Percentiles rank a stretch among this genome's conserved stretches.
phyloP scores from a whole-genome alignment of 441 rosid genomes.

The Eutrema salsugineum region DNA sequence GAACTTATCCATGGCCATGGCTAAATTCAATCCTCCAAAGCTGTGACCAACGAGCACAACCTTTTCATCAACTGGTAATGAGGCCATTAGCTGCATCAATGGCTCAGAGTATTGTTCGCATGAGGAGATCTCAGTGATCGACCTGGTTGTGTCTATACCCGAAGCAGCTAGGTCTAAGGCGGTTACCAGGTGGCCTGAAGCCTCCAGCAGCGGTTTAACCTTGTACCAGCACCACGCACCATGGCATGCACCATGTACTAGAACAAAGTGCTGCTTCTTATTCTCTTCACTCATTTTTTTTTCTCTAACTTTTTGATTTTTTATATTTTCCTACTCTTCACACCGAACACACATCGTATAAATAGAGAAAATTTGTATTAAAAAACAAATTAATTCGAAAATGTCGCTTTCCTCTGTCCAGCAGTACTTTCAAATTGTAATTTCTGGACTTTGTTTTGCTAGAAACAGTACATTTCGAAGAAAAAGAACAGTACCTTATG shows the following conservation, averaged over 20 bases:
- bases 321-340: neutral
- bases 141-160: conserved; percentile 32
- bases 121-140: conserved; percentile 39
- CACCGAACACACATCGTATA: neutral
- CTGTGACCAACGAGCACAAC: conserved; percentile 62
- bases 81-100: conserved; percentile 30
- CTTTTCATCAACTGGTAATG: conserved; percentile 27
- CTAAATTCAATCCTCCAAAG: conserved; percentile 52
- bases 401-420: neutral
- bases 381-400: no score
- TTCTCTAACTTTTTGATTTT: neutral
- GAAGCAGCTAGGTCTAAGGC: conserved; percentile 47
- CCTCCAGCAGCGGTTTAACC: conserved; percentile 49
- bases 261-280: conserved; percentile 33
- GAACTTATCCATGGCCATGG: conserved; percentile 53
- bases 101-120: conserved; percentile 45
- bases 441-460: neutral
- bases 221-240: conserved; percentile 73
- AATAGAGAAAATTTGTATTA: no score
- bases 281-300: neutral
- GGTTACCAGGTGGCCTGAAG: conserved; percentile 49
- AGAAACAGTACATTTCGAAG: neutral
- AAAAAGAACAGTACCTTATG: neutral
- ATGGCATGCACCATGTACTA: conserved; percentile 56
- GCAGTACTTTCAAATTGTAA: neutral